A percentile compares a stretch with the other conserved stretches of the same genome.
phyloP scores from a whole-genome alignment of 208 protist genomes.

The Acanthamoeba healyi region DNA sequence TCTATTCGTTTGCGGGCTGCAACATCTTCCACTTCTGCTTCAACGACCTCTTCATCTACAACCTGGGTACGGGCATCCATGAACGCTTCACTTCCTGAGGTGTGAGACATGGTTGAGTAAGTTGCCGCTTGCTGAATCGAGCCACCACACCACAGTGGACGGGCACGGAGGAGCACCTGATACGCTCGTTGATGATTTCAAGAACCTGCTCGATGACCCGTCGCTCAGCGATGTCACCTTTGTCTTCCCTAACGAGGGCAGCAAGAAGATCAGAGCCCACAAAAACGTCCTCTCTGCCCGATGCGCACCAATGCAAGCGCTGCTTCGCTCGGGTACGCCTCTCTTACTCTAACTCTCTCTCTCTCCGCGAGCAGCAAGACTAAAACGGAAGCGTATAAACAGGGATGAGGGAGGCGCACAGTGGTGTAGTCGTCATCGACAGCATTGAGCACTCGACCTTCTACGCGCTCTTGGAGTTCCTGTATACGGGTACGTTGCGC shows the following conservation, averaged over 20 bases:
- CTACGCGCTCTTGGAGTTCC: slow-evolving; percentile 50
- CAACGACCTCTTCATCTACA: slow-evolving; percentile 59
- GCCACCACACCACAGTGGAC: no score
- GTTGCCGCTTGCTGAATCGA: no score
- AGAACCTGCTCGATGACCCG: slow-evolving; percentile 34
- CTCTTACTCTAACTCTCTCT: neutral
- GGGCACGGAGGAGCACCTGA: slow-evolving; percentile 49
- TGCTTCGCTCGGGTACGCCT: slow-evolving; percentile 30
- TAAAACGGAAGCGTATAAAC: neutral
- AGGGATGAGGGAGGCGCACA: slow-evolving; percentile 38
- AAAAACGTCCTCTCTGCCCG: slow-evolving; percentile 57
- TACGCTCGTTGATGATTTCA: slow-evolving; percentile 64
- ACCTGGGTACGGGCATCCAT: slow-evolving; percentile 17
- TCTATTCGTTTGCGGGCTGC: slow-evolving; percentile 59
- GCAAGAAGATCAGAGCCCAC: slow-evolving; percentile 55
- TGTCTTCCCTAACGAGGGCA: slow-evolving; percentile 15
- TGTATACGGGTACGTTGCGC: slow-evolving; percentile 42
- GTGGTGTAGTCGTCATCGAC: slow-evolving; percentile 35
- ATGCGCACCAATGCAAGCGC: slow-evolving; percentile 62
- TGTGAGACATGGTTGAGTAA: no score
- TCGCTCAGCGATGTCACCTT: slow-evolving; percentile 67
- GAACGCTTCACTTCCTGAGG: no score
- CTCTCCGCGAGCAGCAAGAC: neutral
- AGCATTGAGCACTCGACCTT: slow-evolving; percentile 41
- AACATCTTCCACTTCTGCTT: slow-evolving; percentile 75